Evolutionary conservation across 345 rosid genomes (phyloP), one percentile per base, ranked within the genome.

Genomic region (Theobroma cacao): DNA sequence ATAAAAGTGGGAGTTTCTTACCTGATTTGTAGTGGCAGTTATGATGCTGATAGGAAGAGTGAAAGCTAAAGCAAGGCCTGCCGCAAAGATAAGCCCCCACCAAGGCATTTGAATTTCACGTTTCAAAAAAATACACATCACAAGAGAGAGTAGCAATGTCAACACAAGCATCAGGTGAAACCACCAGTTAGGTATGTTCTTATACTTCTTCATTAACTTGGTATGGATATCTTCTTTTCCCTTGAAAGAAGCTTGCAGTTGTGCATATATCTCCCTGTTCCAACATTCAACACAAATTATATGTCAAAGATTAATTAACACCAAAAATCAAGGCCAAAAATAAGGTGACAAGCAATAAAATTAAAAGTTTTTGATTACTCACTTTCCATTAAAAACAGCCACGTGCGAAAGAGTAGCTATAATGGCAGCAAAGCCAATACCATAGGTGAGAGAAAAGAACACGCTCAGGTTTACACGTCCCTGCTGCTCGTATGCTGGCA

Each of bases 31-130:
- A 33, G 92, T 88, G 63, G 92, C 89, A 33, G 90, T 86, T 75
- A 90, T 86, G 59, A 90, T 77, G 76, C 92, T 87, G 79, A 90
- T 77, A 12, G 90, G 90, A 45, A 81, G 87, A 15, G 93, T 90
- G 79, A 90, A 90, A 22, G 43, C 43, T 36, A 87, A 38, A 15
- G 91, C 93, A 69, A 90, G 80, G 75, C 71, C 78, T 11, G 88
- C 75, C n/a, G 92, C 92, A 55, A 89, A 80, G 43, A 90, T 74
- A 2, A 90, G 88, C 20, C 90, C 94, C 94, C 94, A 89, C 90
- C 92, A 90, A 28, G 94, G 94, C 89, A 90, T 85, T 78, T 90
- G 92, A 59, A 91, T 72, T 81, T 91, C 62, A 1, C 83, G 85
- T 78, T 81, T 83, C 90, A 91, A 77, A 79, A 86, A 76, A 67